A percentile compares a stretch with the other conserved stretches of the same genome.
Conservation (phyloP, 306 rosid species). For the Adenanthera pavonina region DNA sequence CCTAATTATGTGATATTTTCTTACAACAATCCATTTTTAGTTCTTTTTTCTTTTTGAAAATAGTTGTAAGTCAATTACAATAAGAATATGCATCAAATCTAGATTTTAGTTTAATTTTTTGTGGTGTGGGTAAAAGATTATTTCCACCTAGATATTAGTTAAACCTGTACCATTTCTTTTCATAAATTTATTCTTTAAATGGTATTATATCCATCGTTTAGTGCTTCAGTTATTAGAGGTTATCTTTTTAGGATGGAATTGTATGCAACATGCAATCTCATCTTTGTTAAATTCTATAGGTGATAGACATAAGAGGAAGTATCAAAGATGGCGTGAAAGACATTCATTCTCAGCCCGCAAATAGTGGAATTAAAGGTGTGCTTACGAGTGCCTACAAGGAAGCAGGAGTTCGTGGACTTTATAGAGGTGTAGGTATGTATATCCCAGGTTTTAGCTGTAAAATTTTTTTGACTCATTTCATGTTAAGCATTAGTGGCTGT, state of each 20-base stretch:
- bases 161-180: neutral
- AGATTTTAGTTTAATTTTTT: constrained; percentile 1
- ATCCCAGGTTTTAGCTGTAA: constrained; percentile 15
- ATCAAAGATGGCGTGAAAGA: constrained; percentile 52
- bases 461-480: neutral
- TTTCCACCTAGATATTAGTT: constrained; percentile 18
- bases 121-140: neutral
- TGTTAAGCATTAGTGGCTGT: constrained; percentile 24
- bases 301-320: constrained; percentile 56
- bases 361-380: constrained; percentile 73
- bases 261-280: neutral
- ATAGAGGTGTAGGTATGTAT: constrained; percentile 85
- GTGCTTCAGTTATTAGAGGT: constrained; percentile 17
- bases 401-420: constrained; percentile 85
- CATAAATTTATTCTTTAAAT: constrained; percentile 25
- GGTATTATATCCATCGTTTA: neutral
- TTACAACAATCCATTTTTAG: neutral
- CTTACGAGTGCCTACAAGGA: constrained; percentile 74
- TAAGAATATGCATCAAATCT: constrained; percentile 12
- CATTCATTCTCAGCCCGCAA: constrained; percentile 51
- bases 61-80: constrained; percentile 1
- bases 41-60: neutral
- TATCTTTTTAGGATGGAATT: constrained; percentile 16
- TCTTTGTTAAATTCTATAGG: constrained; percentile 49
- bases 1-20: neutral